Conservation (phyloP, 768 basidiomycete genomes). For the Termitomyces bulborhizus region DNA sequence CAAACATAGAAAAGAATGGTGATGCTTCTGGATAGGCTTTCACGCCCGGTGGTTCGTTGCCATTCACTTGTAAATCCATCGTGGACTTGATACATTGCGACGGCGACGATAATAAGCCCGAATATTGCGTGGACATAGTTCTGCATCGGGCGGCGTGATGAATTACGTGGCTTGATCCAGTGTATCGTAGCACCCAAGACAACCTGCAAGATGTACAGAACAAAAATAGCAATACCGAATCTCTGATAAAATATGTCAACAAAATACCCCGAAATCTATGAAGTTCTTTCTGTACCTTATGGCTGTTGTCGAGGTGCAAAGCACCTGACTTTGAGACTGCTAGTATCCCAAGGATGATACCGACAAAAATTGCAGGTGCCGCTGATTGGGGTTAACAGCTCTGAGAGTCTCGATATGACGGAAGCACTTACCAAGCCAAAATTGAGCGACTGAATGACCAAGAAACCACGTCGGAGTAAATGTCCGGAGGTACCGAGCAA, state of each 20-base stretch:
- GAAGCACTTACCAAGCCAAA: constrained; percentile 33
- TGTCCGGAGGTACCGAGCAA: constrained; percentile 50
- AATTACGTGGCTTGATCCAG: constrained; percentile 37
- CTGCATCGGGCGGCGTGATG: constrained; percentile 35
- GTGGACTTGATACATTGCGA: constrained; percentile 45
- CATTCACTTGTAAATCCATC: constrained; percentile 45
- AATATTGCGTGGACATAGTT: constrained; percentile 55
- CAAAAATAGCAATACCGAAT: constrained; percentile 44
- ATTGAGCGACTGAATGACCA: constrained; percentile 45
- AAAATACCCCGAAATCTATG: not conserved
- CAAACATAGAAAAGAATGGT: constrained; percentile 41
- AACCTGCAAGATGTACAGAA: constrained; percentile 44
- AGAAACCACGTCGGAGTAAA: constrained; percentile 46
- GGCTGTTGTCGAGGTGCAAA: constrained; percentile 35
- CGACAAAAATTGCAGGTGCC: constrained; percentile 36
- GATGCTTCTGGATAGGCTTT: constrained; percentile 25
- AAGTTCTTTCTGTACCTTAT: constrained; percentile 33
- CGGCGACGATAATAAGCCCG: constrained; percentile 42
- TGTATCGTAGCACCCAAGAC: constrained; percentile 47
- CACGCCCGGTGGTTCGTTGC: constrained; percentile 38
- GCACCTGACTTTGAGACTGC: constrained; percentile 29
- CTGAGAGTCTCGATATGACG: not conserved
- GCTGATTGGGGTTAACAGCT: constrained; percentile 20
- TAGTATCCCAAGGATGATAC: constrained; percentile 37
- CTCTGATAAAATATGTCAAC: constrained; percentile 22